phyloP scores from a whole-genome alignment of 129 eudicot species.

The Flaveria linearis region DNA sequence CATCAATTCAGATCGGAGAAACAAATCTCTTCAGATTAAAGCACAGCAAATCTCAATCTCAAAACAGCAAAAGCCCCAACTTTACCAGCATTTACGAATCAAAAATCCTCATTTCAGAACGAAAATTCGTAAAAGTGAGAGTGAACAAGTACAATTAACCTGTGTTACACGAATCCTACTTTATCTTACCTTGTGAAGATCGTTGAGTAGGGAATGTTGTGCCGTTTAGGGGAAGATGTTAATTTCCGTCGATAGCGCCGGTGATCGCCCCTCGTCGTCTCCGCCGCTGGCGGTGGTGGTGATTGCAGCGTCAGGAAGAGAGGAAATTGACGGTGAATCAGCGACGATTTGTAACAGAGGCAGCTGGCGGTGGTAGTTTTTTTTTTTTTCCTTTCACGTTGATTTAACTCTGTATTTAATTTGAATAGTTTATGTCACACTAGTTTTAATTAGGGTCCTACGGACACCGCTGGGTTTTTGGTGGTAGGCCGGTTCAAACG shows the following conservation, averaged over 20 bases:
- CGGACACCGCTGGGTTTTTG: too few species aligned
- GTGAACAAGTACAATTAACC: conserved; percentile 5
- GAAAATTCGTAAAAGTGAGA: neutral
- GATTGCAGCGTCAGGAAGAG: conserved; percentile 12
- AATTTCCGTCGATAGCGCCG: neutral
- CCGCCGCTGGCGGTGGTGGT: conserved; percentile 13
- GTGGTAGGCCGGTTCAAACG: too few species aligned
- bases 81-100: neutral
- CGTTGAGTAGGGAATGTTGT: neutral
- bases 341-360: too few species aligned
- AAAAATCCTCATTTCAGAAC: neutral
- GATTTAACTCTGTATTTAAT: too few species aligned
- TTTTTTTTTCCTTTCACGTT: too few species aligned
- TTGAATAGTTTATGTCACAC: too few species aligned
- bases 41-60: conserved; percentile 20
- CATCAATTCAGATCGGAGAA: conserved; percentile 14
- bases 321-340: neutral
- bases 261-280: conserved; percentile 16
- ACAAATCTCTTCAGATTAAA: neutral
- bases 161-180: neutral
- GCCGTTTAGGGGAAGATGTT: neutral
- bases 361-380: too few species aligned
- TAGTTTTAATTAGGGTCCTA: too few species aligned
- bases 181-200: conserved; percentile 22
- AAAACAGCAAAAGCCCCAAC: neutral